Evolutionary conservation across 495 filamentous ascomycete genomes (phyloP), one percentile per base, ranked within the genome.

Genomic region (Cudoniella acicularis): DNA sequence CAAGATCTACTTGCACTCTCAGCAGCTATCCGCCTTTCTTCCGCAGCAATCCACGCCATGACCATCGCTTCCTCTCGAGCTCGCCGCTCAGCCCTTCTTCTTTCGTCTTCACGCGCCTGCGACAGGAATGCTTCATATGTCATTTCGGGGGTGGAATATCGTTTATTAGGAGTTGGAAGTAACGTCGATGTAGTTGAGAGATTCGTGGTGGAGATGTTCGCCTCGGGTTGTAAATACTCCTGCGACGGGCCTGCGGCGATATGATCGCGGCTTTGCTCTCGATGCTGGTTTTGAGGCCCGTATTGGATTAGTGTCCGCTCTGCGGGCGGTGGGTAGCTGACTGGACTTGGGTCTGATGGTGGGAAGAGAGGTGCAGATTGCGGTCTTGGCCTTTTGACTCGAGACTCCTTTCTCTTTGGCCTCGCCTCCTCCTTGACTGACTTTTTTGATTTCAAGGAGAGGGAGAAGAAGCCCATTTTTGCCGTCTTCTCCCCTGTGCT

Each of bases 121-220:
- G 30, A n/a, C 25, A 59, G 23, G 24, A 49, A 56, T 13, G 41
- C 42, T 23, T 56, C 42, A 23, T 56, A 51, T n/a, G 55, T n/a
- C 21, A 23, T 25, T 21, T 25, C 2, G 10, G 3, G 18, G 40
- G 24, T 11, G 4, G 49, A 23, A 27, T 52, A 16, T 8, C 9
- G 16, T 16, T 30, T n/a, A 1, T 22, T 24, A 17, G 30, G 30
- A 13, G 1, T 17, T 47, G n/a, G 53, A 42, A 25, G 10, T 2
- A 56, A 21, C 3, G 53, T 56, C 4, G 53, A 56, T 1, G 40
- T 48, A n/a, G 20, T 56, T 2, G 53, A 56, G 10, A 56, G 53
- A 25, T 56, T 48, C 3, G 40, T 24, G n/a, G 24, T n/a, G n/a
- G n/a, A n/a, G n/a, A n/a, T n/a, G n/a, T n/a, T n/a, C n/a, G n/a